A percentile compares a stretch with the other conserved stretches of the same genome.
These are phyloP conservation scores for Saccharomycopsis sp. DNA, from an alignment of 805 yeast species.

Conservation along the genomic window DNA sequence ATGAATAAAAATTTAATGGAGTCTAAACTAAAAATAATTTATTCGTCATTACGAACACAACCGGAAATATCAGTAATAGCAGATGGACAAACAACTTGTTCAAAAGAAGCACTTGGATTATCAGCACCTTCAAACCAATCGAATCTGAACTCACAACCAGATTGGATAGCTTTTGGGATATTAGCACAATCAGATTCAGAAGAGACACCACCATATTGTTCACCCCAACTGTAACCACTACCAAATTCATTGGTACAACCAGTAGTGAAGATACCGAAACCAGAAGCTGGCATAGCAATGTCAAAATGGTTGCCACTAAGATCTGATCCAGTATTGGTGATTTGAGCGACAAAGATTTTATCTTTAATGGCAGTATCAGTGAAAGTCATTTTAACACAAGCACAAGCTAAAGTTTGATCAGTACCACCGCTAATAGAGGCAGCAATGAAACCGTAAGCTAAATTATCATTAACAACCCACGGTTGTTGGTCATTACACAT, in stretches of 20 bases:
- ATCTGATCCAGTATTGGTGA: slow-evolving; percentile 1
- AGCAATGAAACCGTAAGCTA: slow-evolving; percentile 9
- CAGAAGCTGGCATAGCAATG: too few species aligned
- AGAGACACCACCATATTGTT: slow-evolving; percentile 11
- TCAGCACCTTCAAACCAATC: slow-evolving; percentile 9
- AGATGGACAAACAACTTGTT: slow-evolving; percentile 12
- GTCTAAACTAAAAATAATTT: too few species aligned
- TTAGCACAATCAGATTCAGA: slow-evolving; percentile 9
- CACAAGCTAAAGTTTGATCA: slow-evolving; percentile 3
- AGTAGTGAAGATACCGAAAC: too few species aligned
- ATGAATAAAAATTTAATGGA: too few species aligned
- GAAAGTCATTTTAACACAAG: slow-evolving; percentile 9
- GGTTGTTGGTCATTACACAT: slow-evolving; percentile 11
- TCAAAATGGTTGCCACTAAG: too few species aligned
- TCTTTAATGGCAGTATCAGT: slow-evolving; percentile 2
- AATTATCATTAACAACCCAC: slow-evolving; percentile 1
- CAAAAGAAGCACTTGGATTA: slow-evolving; percentile 9
- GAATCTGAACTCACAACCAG: slow-evolving; percentile 10
- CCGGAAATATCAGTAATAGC: slow-evolving; percentile 8
- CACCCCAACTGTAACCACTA: slow-evolving; percentile 11
- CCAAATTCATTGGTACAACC: too few species aligned
- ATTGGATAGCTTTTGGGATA: slow-evolving; percentile 9
- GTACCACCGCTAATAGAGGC: slow-evolving; percentile 1
- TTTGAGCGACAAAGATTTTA: slow-evolving; percentile 10
- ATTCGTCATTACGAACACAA: too few species aligned